Conservation (phyloP, 176 grass and related monocot genomes). For the Zea mays region Zm-B73-REFERENCE-NAM-5.0 NC_050102.1:82959501-82960000, state of each 20-base stretch:
- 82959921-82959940: conserved; percentile 92
- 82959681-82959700: conserved; percentile 28
- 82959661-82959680: not conserved
- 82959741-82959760: conserved; percentile 98
- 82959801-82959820: conserved; percentile 97
- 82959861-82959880: conserved; percentile 25
- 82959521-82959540: conserved; percentile 7
- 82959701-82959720: conserved; percentile 46
- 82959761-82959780: conserved; percentile 95
- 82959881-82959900: not conserved
- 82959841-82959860: conserved; percentile 28
- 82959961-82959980: conserved; percentile 96
- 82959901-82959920: conserved; percentile 89
- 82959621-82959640: not conserved
- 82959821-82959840: conserved; percentile 81
- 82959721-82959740: conserved; percentile 99
- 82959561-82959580: not conserved
- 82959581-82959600: not conserved
- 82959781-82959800: conserved; percentile 89
- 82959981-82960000: conserved; percentile 99
- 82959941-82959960: conserved; percentile 93
- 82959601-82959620: conserved; percentile 5
- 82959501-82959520: not conserved
- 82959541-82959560: conserved; percentile 19
- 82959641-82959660: not conserved